Evolutionary conservation across 2,329 filamentous ascomycete genomes (phyloP), one percentile per base, ranked within the genome.

Genomic region (Cladosporium sphaerospermum): DNA sequence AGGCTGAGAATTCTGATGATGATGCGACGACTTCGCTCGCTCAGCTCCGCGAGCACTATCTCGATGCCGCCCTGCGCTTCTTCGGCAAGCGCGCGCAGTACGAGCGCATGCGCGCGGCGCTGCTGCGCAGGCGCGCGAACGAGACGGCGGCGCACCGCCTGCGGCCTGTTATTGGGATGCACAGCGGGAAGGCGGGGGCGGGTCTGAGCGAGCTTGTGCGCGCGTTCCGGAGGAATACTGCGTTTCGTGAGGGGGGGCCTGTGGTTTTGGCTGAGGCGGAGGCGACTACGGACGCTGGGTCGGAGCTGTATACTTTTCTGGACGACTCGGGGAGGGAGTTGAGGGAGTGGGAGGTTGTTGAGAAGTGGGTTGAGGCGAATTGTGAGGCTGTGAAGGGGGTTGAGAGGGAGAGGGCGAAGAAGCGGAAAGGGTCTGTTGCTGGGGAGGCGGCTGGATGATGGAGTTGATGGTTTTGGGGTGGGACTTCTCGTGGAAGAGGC

Each of bases 21-120:
- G 34, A 9, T 36, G 34, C 5, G 10, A 4, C 4, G 34, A 36
- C 10, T 36, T 10, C 34, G 10, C 10, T 48, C 51, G 3, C 61
- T 60, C 55, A 63, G 1, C 64, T 64, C 2, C 71, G 83, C 18
- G 68, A 76, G 6, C 49, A 72, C 4, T 71, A 85, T 1, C 75
- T 77, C 0, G 61, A 75, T 0, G 75, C 81, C 46, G 83, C 80
- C 0, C 76, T 88, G 28, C 63, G 61, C 3, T 59, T 55, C 53
- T 69, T 69, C 53, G 18, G 41, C 34, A 62, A 61, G 41, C 40
- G 42, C 9, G 44, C 54, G 7, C 61, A 64, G 6, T 65, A 58
- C 56, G 45, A 50, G 2, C 7, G 11, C 6, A 57, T 61, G 31
- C 59, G 54, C 44, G 18, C 31, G 9, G 48, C 48, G 4, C 48